Percentiles rank a stretch among this genome's conserved stretches.
These are phyloP conservation scores for Groenewaldozyma salmanticensis DNA, from an alignment of 805 yeast species.

Conservation along the genomic window DNA sequence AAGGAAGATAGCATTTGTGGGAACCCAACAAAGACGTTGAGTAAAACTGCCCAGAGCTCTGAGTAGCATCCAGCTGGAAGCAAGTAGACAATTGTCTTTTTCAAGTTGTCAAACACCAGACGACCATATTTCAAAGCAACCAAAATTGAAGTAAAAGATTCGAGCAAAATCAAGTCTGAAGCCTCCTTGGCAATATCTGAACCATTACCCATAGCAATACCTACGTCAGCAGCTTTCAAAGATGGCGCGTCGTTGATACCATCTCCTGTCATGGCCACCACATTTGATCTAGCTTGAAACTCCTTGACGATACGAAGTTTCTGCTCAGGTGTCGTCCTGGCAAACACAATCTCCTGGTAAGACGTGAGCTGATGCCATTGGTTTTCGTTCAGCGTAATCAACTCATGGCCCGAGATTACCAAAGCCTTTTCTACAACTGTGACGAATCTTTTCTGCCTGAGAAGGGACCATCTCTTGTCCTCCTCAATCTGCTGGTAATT, in stretches of 20 bases:
- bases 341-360: slow-evolving; percentile 34
- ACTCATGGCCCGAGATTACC: slow-evolving; percentile 10
- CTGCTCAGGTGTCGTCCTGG: slow-evolving; percentile 39
- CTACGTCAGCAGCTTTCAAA: slow-evolving; percentile 87
- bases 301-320: slow-evolving; percentile 40
- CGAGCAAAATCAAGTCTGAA: slow-evolving; percentile 15
- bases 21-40: slow-evolving; percentile 39
- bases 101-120: slow-evolving; percentile 41
- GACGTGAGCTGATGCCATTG: slow-evolving; percentile 35
- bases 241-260: slow-evolving; percentile 99
- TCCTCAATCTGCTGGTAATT: background rate
- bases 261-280: slow-evolving; percentile 99
- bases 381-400: slow-evolving; percentile 19
- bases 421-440: slow-evolving; percentile 2
- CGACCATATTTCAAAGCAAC: slow-evolving; percentile 88
- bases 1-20: slow-evolving; percentile 42
- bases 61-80: slow-evolving; percentile 45
- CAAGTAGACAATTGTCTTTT: slow-evolving; percentile 36
- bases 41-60: slow-evolving; percentile 42
- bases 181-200: slow-evolving; percentile 18
- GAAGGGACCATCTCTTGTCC: background rate
- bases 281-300: slow-evolving; percentile 65
- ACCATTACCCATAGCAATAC: slow-evolving; percentile 55
- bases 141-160: slow-evolving; percentile 61
- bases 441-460: background rate